A percentile compares a stretch with the other conserved stretches of the same genome.
Conservation (phyloP, 306 rosid genomes). For the Nissolia schottii region DNA sequence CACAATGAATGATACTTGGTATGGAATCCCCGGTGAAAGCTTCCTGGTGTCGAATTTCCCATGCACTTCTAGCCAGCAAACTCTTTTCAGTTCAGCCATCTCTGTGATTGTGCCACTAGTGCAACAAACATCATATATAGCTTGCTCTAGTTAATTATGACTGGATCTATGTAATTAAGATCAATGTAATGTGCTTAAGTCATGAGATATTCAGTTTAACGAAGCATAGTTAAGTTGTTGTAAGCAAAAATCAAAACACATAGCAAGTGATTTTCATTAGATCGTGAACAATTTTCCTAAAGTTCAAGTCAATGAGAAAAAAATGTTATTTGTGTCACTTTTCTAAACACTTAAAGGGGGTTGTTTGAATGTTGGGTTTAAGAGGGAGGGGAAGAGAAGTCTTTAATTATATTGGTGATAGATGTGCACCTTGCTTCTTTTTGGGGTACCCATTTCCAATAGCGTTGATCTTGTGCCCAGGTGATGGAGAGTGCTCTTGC, state of each 20-base stretch:
- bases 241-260: neutral
- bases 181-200: neutral
- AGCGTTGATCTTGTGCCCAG: conserved; percentile 44
- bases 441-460: conserved; percentile 51
- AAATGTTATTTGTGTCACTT: no score
- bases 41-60: conserved; percentile 55
- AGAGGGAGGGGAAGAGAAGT: no score
- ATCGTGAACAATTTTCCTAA: neutral
- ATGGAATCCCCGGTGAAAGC: conserved; percentile 52
- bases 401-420: neutral
- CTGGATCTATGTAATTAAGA: neutral
- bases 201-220: neutral
- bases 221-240: neutral
- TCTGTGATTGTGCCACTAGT: conserved; percentile 51
- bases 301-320: no score
- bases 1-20: conserved; percentile 45
- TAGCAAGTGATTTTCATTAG: neutral
- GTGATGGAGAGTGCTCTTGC: conserved; percentile 62
- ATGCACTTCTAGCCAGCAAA: conserved; percentile 69
- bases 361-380: no score
- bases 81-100: conserved; percentile 47
- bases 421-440: conserved; percentile 45
- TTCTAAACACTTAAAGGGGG: no score
- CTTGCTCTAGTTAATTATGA: neutral
- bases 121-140: neutral